Conservation (phyloP, 495 filamentous ascomycete genomes). For the Penicillium maclennaniae region DNA sequence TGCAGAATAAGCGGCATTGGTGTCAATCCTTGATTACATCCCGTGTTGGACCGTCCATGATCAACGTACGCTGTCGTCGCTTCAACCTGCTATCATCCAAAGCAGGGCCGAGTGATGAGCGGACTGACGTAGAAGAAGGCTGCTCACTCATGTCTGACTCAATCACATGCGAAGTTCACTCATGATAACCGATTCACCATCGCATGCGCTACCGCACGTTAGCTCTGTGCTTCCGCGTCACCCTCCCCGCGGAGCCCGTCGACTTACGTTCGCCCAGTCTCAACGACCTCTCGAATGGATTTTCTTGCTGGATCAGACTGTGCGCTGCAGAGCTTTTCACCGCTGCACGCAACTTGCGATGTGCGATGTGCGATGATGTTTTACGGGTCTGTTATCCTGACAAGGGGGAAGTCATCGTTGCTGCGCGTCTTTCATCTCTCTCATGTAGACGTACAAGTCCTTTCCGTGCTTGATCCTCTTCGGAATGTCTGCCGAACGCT, state of each 20-base stretch:
- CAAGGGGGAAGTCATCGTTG: background rate
- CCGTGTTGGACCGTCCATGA: background rate
- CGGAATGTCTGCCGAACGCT: background rate
- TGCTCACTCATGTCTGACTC: background rate
- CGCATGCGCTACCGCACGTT: constrained; percentile 13
- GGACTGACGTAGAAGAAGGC: background rate
- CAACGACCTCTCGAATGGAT: background rate
- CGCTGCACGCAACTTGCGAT: background rate
- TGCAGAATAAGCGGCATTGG: background rate
- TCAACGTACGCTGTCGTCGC: background rate
- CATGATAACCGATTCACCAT: constrained; percentile 6
- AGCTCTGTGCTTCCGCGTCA: constrained; percentile 19
- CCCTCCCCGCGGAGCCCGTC: constrained; percentile 1
- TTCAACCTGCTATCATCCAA: background rate
- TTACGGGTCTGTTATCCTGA: background rate
- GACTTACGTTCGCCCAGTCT: constrained; percentile 8
- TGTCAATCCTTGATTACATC: background rate
- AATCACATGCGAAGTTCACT: background rate
- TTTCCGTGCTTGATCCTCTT: background rate
- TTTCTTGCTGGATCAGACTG: background rate
- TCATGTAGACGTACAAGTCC: background rate
- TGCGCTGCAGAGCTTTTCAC: background rate
- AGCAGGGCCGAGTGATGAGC: background rate
- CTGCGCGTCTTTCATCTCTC: background rate
- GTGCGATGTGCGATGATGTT: background rate